A percentile compares a stretch with the other conserved stretches of the same genome.
Evolutionary conservation across 345 rosid species (phyloP).

Genomic region (Eucalyptus virginea): DNA sequence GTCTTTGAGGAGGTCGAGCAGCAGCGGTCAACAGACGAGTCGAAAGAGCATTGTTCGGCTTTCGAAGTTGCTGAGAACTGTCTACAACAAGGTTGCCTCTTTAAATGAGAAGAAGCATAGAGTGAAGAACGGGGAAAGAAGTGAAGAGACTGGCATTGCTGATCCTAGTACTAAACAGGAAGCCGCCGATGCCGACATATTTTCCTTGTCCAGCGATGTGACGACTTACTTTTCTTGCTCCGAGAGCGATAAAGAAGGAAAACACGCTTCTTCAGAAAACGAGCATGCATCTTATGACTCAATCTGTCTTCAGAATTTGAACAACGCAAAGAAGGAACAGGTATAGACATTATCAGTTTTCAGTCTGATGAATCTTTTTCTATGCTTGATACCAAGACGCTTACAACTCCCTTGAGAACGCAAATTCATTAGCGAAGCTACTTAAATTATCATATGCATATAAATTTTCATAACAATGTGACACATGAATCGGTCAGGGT

Average conservation of each 20-base stretch:
- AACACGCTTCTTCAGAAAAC: not conserved
- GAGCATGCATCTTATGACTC: not conserved
- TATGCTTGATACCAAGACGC: not conserved
- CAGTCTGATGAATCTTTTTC: not conserved
- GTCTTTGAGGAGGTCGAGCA: not conserved
- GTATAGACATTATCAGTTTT: not conserved
- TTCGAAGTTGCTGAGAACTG: conserved; percentile 12
- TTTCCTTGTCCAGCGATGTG: conserved; percentile 14
- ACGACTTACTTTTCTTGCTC: conserved; percentile 20
- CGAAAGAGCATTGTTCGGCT: conserved; percentile 1
- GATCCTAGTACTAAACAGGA: not conserved
- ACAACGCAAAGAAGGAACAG: not conserved
- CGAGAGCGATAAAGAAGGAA: conserved; percentile 14
- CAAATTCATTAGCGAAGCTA: not conserved
- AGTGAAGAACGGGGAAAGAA: not conserved
- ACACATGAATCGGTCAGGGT: not conserved
- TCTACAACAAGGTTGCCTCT: conserved; percentile 4
- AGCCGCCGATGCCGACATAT: conserved; percentile 6
- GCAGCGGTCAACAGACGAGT: not conserved
- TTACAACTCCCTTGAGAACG: not conserved
- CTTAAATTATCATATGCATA: not conserved
- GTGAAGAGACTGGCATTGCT: not conserved
- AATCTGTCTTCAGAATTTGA: not conserved
- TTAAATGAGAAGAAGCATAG: not conserved
- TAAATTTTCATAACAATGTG: not conserved